Base-by-base conservation (phyloP, 2,329 filamentous ascomycete genomes). In the Hypomyces perniciosus region DNA sequence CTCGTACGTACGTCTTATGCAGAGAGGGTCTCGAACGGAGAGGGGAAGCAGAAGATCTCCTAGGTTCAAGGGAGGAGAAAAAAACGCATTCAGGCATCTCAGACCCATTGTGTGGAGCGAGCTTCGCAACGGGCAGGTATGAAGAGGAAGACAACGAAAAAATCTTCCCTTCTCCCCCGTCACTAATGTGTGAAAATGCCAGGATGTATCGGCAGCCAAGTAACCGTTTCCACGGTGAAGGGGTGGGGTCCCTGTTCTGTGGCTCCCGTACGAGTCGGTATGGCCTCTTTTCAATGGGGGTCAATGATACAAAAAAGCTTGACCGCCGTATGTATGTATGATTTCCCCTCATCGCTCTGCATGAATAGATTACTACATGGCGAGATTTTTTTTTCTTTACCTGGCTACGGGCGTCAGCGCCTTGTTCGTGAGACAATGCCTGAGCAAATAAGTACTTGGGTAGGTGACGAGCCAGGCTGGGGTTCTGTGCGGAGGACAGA, bases 41-140 rank as follows among this genome's bases (percentile, higher is more conserved):
- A 31, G 29, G 8, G 38, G 30, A 50, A 50, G 47, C 27, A 34
- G 35, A 38, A 7, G 41, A 35, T 35, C 12, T 12, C 12, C 33
- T 3, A 35, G 12, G 12, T 8, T 35, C 8, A 12, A 35, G 33
- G 33, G 4, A 44, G 31, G 34, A 35, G 33, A 35, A 45, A 28
- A 46, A 37, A n/a, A 30, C 26, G n/a, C 42, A 40, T 50, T 29
- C 35, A 41, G 48, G 38, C 44, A 42, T 42, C 40, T 50, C 48
- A 44, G 41, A 44, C 34, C 33, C 47, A 13, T 50, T 43, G 39
- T 35, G 33, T 2, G 20, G 20, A 20, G 20, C 3, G 20, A 20
- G 20, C 20, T 20, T 20, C 20, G 20, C 20, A 20, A 20, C 20
- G 20, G 20, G 35, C 35, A 38, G 35, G 35, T 38, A 38, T 38